Base-by-base conservation (phyloP, 495 filamentous ascomycete species). In the Lindgomyces ingoldianus region DNA sequence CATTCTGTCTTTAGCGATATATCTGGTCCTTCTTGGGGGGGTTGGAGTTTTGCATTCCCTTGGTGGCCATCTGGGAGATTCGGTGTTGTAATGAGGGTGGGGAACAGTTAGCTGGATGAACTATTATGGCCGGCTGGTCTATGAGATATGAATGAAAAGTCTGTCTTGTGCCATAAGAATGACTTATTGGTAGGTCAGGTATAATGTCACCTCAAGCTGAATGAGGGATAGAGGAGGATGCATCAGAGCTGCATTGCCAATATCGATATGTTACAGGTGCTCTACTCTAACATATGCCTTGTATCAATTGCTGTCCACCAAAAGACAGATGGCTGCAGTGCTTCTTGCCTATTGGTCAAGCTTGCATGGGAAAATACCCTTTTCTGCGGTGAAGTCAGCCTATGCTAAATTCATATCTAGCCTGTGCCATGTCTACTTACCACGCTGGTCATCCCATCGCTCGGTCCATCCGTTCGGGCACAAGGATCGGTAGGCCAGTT, bases 401-500 rank as follows among this genome's bases (percentile, higher is more conserved):
- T 48, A 8, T 11, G 8, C 11, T 30, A 16, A 12, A 8, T 8
- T 19, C 25, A 44, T 46, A 9, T n/a, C 10, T 2, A 12, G 33
- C 25, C 2, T 44, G 18, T 30, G 52, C 0, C 9, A 21, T 10
- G 19, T 30, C 19, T 22, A 81, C 89, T 70, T 84, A 96, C 93
- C 91, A 78, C 93, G 87, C 82, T 98, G 95, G 70, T 90, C 88
- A 77, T 99, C 95, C 95, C 95, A 99, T 76, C 93, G 84, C 79
- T 90, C 84, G 72, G 89, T 88, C 95, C 95, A 99, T 72, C 85
- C 81, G 78, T 89, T 94, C 67, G 95, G 94, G 86, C 95, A 99
- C 64, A 99, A 88, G 69, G 95, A 94, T 73, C 91, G 86, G 84
- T 94, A 99, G 60, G 95, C 91, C 70, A 93, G 85, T 81, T 84